Evolutionary conservation across 2,329 filamentous ascomycete genomes (phyloP).

Genomic region (Davidsoniella eucalypti): DNA sequence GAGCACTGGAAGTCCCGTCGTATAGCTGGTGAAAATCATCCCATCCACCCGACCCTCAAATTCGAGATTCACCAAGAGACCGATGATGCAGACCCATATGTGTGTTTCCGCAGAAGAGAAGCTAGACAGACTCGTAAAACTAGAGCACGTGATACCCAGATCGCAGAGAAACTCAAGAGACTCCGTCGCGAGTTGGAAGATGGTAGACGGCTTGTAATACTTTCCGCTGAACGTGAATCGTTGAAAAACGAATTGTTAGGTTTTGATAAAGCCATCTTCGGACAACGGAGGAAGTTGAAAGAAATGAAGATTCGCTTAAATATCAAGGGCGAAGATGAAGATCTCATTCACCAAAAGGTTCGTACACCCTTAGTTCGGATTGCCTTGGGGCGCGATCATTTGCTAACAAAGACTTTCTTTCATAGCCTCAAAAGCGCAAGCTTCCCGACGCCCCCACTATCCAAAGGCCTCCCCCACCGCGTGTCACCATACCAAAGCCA

Average conservation of each 20-base stretch:
- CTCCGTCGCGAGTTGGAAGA: slow-evolving; percentile 82
- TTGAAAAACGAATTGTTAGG: slow-evolving; percentile 62
- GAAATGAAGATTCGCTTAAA: slow-evolving; percentile 74
- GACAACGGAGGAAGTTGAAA: slow-evolving; percentile 68
- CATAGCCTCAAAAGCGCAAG: slow-evolving; percentile 56
- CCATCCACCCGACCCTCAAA: slow-evolving; percentile 66
- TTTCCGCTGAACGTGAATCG: slow-evolving; percentile 66
- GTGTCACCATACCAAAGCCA: slow-evolving; percentile 36
- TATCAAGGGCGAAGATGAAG: slow-evolving; percentile 86
- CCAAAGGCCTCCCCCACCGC: slow-evolving; percentile 47
- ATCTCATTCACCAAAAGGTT: slow-evolving; percentile 88
- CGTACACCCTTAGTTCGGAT: slow-evolving; percentile 17
- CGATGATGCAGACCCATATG: slow-evolving; percentile 91
- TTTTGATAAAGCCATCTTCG: slow-evolving; percentile 62
- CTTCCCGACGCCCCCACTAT: slow-evolving; percentile 37
- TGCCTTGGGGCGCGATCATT: slow-evolving; percentile 7
- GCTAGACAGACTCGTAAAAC: slow-evolving; percentile 91
- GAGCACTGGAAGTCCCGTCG: slow-evolving; percentile 73
- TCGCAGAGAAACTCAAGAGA: slow-evolving; percentile 85
- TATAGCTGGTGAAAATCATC: slow-evolving; percentile 47
- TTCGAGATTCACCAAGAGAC: slow-evolving; percentile 89
- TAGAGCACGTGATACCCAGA: slow-evolving; percentile 79
- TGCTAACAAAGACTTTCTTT: slow-evolving; percentile 21
- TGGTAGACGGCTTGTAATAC: slow-evolving; percentile 60
- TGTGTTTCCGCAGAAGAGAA: slow-evolving; percentile 92